These are phyloP conservation scores for Marasmius sp. DNA, from an alignment of 1,284 basidiomycete genomes.

Conservation along the genomic window DNA sequence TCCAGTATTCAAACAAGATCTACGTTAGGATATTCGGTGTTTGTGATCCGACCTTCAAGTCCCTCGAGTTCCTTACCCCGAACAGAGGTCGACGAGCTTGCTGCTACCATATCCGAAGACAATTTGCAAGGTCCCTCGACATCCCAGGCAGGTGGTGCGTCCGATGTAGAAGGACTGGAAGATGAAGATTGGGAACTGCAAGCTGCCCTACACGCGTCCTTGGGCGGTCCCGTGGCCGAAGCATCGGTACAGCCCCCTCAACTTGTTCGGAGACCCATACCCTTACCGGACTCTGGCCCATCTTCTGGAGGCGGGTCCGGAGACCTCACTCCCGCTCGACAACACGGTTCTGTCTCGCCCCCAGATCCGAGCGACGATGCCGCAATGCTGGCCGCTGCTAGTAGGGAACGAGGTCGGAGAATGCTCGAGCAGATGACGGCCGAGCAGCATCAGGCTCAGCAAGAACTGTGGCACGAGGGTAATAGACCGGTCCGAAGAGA, in stretches of 20 bases:
- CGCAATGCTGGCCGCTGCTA: constrained; percentile 63
- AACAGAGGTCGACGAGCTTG: constrained; percentile 65
- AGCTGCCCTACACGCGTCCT: constrained; percentile 79
- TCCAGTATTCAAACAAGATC: neutral
- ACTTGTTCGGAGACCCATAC: constrained; percentile 10
- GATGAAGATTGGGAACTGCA: constrained; percentile 89
- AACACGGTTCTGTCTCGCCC: constrained; percentile 8
- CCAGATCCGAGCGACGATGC: constrained; percentile 26
- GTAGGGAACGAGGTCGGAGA: constrained; percentile 62
- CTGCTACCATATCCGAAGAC: constrained; percentile 53
- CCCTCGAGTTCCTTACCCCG: constrained; percentile 51
- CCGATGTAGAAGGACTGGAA: constrained; percentile 49
- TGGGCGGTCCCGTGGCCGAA: constrained; percentile 25
- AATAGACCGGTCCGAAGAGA: constrained; percentile 28
- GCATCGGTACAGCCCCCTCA: constrained; percentile 23
- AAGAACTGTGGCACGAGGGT: constrained; percentile 53
- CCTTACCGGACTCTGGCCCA: constrained; percentile 6
- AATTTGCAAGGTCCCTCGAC: neutral
- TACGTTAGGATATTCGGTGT: constrained; percentile 82
- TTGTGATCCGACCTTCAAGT: constrained; percentile 67
- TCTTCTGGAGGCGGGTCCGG: constrained; percentile 16
- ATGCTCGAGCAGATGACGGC: constrained; percentile 66
- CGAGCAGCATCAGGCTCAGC: constrained; percentile 68
- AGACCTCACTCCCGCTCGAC: constrained; percentile 17
- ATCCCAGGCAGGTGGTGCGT: constrained; percentile 3